Conservation (phyloP, 345 rosid genomes). For the Kernera saxatilis region DNA sequence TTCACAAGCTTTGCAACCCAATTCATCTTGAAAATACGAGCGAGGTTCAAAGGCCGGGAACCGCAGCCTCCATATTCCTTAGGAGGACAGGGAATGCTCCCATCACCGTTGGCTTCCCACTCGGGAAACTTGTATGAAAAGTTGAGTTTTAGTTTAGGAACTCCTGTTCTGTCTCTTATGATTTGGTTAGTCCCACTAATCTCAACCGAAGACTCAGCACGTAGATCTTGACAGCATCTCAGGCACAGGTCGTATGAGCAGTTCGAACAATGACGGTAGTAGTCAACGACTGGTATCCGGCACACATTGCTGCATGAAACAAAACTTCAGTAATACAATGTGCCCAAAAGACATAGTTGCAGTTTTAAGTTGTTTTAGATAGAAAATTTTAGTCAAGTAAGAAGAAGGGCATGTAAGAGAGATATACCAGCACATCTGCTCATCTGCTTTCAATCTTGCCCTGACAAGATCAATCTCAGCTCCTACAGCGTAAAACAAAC, state of each 20-base stretch:
- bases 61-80: conserved; percentile 84
- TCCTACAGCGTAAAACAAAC: conserved; percentile 44
- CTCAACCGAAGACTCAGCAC: conserved; percentile 42
- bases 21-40: conserved; percentile 92
- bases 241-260: conserved; percentile 87
- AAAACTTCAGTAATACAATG: neutral
- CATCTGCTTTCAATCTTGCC: conserved; percentile 87
- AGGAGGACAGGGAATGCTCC: conserved; percentile 92
- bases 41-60: conserved; percentile 53
- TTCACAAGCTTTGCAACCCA: conserved; percentile 98
- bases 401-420: conserved; percentile 2
- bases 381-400: neutral
- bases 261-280: conserved; percentile 82
- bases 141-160: conserved; percentile 37
- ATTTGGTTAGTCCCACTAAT: conserved; percentile 34
- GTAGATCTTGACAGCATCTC: conserved; percentile 92
- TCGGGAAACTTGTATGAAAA: conserved; percentile 57
- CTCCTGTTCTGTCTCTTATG: conserved; percentile 18
- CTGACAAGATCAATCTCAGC: conserved; percentile 68
- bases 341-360: neutral
- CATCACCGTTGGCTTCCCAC: conserved; percentile 81
- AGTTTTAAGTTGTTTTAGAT: neutral
- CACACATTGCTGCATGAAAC: conserved; percentile 76
- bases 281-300: conserved; percentile 89
- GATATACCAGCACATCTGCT: conserved; percentile 97